Percentiles rank a stretch among this genome's conserved stretches.
These are phyloP conservation scores for Scheffersomyces insectosa DNA, from an alignment of 1,139 yeast genomes.

Conservation along the genomic window DNA sequence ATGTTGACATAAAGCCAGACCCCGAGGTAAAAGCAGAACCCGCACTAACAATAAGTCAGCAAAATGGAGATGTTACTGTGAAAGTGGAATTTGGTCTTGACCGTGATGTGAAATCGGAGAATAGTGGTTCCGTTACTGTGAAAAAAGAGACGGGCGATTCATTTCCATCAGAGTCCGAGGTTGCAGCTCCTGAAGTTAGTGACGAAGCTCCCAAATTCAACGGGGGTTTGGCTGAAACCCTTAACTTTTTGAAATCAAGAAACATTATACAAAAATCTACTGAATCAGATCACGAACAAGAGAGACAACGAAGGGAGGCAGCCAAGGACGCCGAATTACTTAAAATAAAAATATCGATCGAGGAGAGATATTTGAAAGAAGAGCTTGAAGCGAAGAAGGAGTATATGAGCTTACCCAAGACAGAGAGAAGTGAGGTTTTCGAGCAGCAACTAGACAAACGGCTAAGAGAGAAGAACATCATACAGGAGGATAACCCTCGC, in stretches of 20 bases:
- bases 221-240: slow-evolving; percentile 59
- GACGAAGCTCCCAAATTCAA: slow-evolving; percentile 31
- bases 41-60: too few species aligned
- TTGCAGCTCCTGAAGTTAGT: slow-evolving; percentile 10
- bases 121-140: neutral
- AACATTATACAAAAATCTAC: slow-evolving; percentile 30
- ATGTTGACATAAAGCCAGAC: neutral
- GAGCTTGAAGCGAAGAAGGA: slow-evolving; percentile 37
- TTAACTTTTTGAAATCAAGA: slow-evolving; percentile 51
- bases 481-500: slow-evolving; percentile 12
- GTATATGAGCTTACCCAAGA: slow-evolving; percentile 30
- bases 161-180: neutral
- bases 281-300: slow-evolving; percentile 14
- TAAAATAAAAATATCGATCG: slow-evolving; percentile 35
- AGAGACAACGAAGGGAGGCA: slow-evolving; percentile 27
- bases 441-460: slow-evolving; percentile 32
- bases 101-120: neutral
- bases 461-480: slow-evolving; percentile 27
- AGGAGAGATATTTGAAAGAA: slow-evolving; percentile 39
- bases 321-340: slow-evolving; percentile 34
- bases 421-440: slow-evolving; percentile 29
- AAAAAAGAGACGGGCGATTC: slow-evolving; percentile 3
- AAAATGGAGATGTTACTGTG: too few species aligned
- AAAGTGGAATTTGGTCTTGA: too few species aligned
- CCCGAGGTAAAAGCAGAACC: neutral